Evolutionary conservation across 139 green algal species (phyloP), one percentile per base, ranked within the genome.

Genomic region (Chara braunii): DNA sequence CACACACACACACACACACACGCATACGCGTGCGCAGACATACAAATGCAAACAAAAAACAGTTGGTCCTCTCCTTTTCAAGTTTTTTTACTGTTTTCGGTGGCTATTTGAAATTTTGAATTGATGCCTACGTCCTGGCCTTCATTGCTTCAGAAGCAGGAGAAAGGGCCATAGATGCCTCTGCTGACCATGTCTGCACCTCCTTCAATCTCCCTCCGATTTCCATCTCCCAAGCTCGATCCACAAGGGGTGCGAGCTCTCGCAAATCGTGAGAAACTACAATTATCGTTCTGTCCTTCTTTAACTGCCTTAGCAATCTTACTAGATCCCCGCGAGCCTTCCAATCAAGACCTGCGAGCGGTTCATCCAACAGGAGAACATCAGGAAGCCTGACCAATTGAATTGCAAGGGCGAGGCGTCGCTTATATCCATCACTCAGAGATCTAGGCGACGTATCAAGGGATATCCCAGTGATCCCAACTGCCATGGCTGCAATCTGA

Each of bases 381-480:
- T 71, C 37, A 5, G 64, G 64, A 34, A 31, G 53, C 9, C 64
- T 52, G 26, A 72, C 60, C 24, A 74, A 42, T n/a, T 64, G 64
- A 2, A 67, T 31, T 1, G 64, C 64, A 8, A 74, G 64, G 2
- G 64, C 64, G 1, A 75, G 56, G 37, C 57, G 37, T 7, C 65
- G 65, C 60, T 75, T 55, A 45, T 75, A 56, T 31, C 65, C 65
- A 7, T 51, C 65, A 23, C 65, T 75, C 8, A 75, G 65, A 5
- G 57, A 37, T 23, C 65, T 34, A 4, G 65, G 65, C 2, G 33
- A 36, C 23, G 55, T 72, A n/a, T 74, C 31, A 18, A 74, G 30
- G n/a, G 26, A 6, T 24, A 74, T 18, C 11, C 33, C 36, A 12
- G 31, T 36, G 4, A 74, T 51, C 11, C 64, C 64, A 28, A 74